These are phyloP conservation scores for Fusarium fracticaudum DNA, from an alignment of 2,329 filamentous ascomycete species.

Conservation along the genomic window DNA sequence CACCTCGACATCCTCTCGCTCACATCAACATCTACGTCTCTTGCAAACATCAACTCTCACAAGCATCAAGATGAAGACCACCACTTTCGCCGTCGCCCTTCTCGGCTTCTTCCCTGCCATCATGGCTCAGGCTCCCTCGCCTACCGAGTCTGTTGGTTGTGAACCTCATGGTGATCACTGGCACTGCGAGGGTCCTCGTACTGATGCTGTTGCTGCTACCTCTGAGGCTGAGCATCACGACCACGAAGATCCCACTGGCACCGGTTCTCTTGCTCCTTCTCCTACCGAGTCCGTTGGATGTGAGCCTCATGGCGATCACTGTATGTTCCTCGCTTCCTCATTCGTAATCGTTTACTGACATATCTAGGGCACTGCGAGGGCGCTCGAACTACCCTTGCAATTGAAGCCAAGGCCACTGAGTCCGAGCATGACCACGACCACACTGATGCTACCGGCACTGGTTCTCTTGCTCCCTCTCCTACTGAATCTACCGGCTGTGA, in stretches of 20 bases:
- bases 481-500: slow-evolving; percentile 39
- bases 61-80: slow-evolving; percentile 36
- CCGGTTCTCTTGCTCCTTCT: slow-evolving; percentile 9
- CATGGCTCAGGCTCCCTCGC: slow-evolving; percentile 36
- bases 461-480: slow-evolving; percentile 23
- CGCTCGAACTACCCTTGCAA: slow-evolving; percentile 14
- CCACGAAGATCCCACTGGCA: not conserved
- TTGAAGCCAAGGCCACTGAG: slow-evolving; percentile 2
- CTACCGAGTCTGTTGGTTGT: slow-evolving; percentile 40
- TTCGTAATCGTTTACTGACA: not conserved
- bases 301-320: slow-evolving; percentile 39
- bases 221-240: not conserved
- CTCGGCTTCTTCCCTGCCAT: slow-evolving; percentile 36
- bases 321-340: not conserved
- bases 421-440: slow-evolving; percentile 7
- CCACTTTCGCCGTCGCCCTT: slow-evolving; percentile 34
- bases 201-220: slow-evolving; percentile 6
- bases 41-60: not conserved
- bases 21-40: slow-evolving; percentile 11
- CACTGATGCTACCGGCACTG: not conserved
- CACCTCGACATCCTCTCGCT: not conserved
- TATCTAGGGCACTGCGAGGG: slow-evolving; percentile 35
- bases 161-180: slow-evolving; percentile 39
- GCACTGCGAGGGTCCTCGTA: slow-evolving; percentile 39
- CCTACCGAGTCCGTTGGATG: slow-evolving; percentile 38